phyloP scores from a whole-genome alignment of 306 rosid genomes.

The Prinsepia uniflora region DNA sequence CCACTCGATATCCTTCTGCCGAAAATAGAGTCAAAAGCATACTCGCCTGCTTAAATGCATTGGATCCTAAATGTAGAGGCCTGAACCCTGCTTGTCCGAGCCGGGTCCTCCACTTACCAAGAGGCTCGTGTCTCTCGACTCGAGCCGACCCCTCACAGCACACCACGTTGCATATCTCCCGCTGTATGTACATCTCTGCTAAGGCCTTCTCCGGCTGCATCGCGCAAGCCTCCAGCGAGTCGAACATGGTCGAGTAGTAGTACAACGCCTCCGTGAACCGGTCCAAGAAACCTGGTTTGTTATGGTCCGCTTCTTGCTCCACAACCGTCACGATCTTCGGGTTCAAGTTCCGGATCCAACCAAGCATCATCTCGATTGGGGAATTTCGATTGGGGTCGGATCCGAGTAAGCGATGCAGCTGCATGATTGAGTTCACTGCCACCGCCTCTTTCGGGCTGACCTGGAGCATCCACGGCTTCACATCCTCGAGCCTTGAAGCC shows the following conservation, averaged over 20 bases:
- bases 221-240: slow-evolving; percentile 72
- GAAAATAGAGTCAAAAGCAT: slow-evolving; percentile 79
- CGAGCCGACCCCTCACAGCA: slow-evolving; percentile 79
- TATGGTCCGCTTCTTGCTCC: slow-evolving; percentile 87
- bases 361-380: slow-evolving; percentile 40
- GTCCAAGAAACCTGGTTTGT: slow-evolving; percentile 61
- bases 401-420: slow-evolving; percentile 73
- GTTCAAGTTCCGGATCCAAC: slow-evolving; percentile 65
- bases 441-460: slow-evolving; percentile 65
- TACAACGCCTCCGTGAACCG: slow-evolving; percentile 84
- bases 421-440: slow-evolving; percentile 82
- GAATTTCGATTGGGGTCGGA: slow-evolving; percentile 31
- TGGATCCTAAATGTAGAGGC: slow-evolving; percentile 61
- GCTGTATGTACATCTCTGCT: slow-evolving; percentile 74
- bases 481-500: slow-evolving; percentile 73
- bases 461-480: slow-evolving; percentile 90
- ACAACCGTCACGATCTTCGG: slow-evolving; percentile 75
- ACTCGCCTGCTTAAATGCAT: slow-evolving; percentile 82
- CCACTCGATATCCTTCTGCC: slow-evolving; percentile 72
- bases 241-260: slow-evolving; percentile 82
- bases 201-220: slow-evolving; percentile 62
- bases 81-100: slow-evolving; percentile 59
- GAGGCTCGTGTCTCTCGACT: slow-evolving; percentile 76
- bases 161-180: slow-evolving; percentile 75
- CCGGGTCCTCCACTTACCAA: slow-evolving; percentile 59